Conservation (phyloP, 116 monocot genomes). For the Trichopus zeylanicus region DNA sequence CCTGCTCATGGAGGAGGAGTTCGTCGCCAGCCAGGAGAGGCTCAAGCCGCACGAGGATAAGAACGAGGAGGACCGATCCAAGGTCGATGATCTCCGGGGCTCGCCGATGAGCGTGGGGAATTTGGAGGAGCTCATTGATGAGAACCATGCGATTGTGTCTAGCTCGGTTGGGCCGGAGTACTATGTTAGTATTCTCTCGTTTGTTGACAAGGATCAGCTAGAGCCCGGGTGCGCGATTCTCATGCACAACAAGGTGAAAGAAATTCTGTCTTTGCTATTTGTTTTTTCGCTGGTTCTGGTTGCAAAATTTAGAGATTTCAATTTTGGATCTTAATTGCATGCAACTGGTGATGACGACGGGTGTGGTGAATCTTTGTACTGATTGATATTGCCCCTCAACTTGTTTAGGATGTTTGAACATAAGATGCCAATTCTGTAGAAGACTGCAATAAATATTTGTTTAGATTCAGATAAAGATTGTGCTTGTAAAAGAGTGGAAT, state of each 20-base stretch:
- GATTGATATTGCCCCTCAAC: too few relatives aligned
- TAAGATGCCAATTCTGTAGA: too few relatives aligned
- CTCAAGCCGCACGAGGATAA: constrained; percentile 89
- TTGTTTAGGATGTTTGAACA: too few relatives aligned
- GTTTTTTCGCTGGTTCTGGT: too few relatives aligned
- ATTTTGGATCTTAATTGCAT: too few relatives aligned
- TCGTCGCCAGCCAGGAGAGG: constrained; percentile 87
- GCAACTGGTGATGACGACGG: too few relatives aligned
- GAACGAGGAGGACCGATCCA: constrained; percentile 92
- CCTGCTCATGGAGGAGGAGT: constrained; percentile 98
- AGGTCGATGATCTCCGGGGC: constrained; percentile 91
- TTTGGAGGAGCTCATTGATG: constrained; percentile 94
- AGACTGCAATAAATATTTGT: too few relatives aligned
- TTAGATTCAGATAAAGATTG: too few relatives aligned
- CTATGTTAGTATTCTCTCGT: constrained; percentile 83
- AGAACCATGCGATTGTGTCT: constrained; percentile 94
- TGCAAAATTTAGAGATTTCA: neutral
- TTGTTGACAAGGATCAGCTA: constrained; percentile 94
- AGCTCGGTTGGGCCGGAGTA: constrained; percentile 96
- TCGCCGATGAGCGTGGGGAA: constrained; percentile 97
- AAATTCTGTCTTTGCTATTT: neutral
- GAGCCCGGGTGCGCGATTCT: constrained; percentile 93
- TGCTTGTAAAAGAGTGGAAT: too few relatives aligned
- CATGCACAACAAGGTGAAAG: constrained; percentile 86
- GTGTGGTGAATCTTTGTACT: too few relatives aligned